These are phyloP conservation scores for Lactarius trivialis DNA, from an alignment of 768 basidiomycete genomes.

Conservation along the genomic window DNA sequence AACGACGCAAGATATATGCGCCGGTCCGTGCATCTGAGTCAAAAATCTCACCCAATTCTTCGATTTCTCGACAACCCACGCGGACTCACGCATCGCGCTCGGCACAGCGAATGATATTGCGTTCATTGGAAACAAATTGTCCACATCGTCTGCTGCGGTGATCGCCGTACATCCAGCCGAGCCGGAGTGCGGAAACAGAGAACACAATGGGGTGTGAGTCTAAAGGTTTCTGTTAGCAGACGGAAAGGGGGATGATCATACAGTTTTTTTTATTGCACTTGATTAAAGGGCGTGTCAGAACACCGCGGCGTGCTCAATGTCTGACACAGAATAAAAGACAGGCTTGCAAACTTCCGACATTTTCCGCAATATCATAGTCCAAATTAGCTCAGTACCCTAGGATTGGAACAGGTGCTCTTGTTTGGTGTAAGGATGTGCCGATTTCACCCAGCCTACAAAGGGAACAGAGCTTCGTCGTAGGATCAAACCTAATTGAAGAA, in stretches of 20 bases:
- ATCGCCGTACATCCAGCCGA: not conserved
- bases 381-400: not conserved
- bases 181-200: not conserved
- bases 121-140: not conserved
- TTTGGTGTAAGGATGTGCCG: not conserved
- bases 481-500: slow-evolving; percentile 5
- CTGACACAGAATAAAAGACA: too few relatives aligned
- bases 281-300: not conserved
- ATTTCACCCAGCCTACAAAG: not conserved
- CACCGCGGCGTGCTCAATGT: not conserved
- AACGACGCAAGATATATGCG: not conserved
- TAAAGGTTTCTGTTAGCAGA: not conserved
- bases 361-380: not conserved
- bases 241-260: not conserved
- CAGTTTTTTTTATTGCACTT: not conserved
- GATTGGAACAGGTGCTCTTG: not conserved
- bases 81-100: not conserved
- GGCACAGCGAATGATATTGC: not conserved
- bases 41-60: not conserved
- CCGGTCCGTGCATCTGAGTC: not conserved
- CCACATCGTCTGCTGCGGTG: not conserved
- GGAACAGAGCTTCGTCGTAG: slow-evolving; percentile 4
- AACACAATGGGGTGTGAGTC: not conserved
- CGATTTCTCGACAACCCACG: not conserved
- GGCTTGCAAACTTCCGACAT: not conserved